Evolutionary conservation across 768 basidiomycete genomes (phyloP), one percentile per base, ranked within the genome.

Genomic region (Tulasnella sp.): DNA sequence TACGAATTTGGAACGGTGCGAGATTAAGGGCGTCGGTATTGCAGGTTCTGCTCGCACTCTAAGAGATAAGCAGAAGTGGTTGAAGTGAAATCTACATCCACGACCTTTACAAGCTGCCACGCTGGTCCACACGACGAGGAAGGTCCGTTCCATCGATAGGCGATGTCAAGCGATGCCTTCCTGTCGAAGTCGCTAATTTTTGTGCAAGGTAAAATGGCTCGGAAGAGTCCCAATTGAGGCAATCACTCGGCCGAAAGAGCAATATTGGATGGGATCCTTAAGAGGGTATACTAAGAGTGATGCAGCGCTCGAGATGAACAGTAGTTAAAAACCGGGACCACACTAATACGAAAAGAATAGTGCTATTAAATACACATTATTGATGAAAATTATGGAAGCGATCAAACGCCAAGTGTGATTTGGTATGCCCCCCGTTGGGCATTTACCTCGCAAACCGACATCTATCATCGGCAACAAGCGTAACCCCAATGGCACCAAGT

Each of bases 1-100:
- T 74, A 74, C 1, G 74, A 75, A 86, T 80, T 90, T 88, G 72
- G 85, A 81, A 79, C 86, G 87, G 9, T 86, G 85, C 86, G 85
- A 11, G 80, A 79, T 79, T 87, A 68, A 90, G 84, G 34, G 86
- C 86, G 77, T 86, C 85, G 64, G 90, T 85, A 79, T 91, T 89
- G n/a, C n/a, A 42, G 42, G 42, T 42, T 42, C 17, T 42, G 17
- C 42, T 42, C 42, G 42, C 42, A 42, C 42, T 42, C 42, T 42
- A 17, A 8, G 8, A 8, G 42, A 42, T 42, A 42, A 42, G 42
- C 17, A 8, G 42, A 8, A 17, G 8, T 42, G 42, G 17, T 8
- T 17, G 42, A 42, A 42, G 17, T 42, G 42, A 42, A 42, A 42
- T 8, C 9, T n/a, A n/a, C 9, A 42, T 17, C 8, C 42, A n/a